Base-by-base conservation (phyloP, 495 filamentous ascomycete species). In the Echria macrotheca region DNA sequence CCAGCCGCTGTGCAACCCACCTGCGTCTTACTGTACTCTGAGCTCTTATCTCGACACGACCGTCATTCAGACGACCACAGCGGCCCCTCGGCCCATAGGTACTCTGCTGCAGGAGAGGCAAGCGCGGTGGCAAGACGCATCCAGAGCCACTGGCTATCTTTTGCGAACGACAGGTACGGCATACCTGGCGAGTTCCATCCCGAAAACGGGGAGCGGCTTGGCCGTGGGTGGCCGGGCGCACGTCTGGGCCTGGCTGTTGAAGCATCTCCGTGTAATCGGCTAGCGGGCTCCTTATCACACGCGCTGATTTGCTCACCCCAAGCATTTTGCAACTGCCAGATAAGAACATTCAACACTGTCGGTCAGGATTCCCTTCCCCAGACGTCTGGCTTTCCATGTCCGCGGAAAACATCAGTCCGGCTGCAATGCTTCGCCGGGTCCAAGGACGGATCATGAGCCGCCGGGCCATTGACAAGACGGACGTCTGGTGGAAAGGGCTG, bases 211-310 rank as follows among this genome's bases (percentile, higher is more conserved):
- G n/a, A n/a, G n/a, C n/a, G n/a, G n/a, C n/a, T n/a, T n/a, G n/a
- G n/a, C n/a, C n/a, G n/a, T n/a, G n/a, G n/a, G n/a, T n/a, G n/a
- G n/a, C n/a, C n/a, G n/a, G n/a, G n/a, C n/a, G n/a, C n/a, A n/a
- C n/a, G n/a, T n/a, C n/a, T n/a, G n/a, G n/a, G 22, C 11, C 35
- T 17, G 31, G 24, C 42, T 43, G 41, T 50, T 32, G 28, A 53
- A 40, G 56, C 47, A 62, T 62, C 59, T 62, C 59, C 59, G 59
- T 49, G 24, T 19, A 47, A 48, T 47, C 33, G 22, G 4, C 7
- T 21, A 52, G 49, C 52, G 53, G 60, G 41, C 53, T 23, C 38
- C 58, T 64, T 64, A 64, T 64, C 60, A 56, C 22, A 19, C 37
- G 31, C 21, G 46, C 52, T 53, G 60, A 56, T 58, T 58, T 50